Evolutionary conservation across 2,329 filamentous ascomycete genomes (phyloP).

Genomic region (Pseudogymnoascus sp.): DNA sequence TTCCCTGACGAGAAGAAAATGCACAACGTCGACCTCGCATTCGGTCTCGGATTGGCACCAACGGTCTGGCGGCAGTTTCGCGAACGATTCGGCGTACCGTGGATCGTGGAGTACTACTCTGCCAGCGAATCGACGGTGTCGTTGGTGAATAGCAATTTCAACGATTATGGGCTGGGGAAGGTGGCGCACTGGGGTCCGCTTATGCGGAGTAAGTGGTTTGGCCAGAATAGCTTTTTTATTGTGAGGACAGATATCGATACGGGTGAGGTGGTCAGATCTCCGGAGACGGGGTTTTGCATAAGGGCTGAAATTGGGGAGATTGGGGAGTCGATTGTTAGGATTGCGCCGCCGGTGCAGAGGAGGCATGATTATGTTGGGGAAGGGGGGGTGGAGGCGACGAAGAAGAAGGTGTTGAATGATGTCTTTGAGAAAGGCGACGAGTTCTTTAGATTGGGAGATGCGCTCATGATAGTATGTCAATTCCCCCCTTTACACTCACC

Average conservation of each 20-base stretch:
- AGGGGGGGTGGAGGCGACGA: neutral
- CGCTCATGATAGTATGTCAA: neutral
- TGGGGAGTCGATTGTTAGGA: neutral
- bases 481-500: neutral
- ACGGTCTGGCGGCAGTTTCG: neutral
- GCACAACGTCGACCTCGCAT: neutral
- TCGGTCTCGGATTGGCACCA: neutral
- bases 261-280: neutral
- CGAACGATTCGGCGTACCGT: neutral
- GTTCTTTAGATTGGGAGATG: neutral
- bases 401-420: neutral
- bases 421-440: neutral
- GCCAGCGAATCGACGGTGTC: neutral
- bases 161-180: neutral
- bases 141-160: neutral
- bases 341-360: neutral
- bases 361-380: neutral
- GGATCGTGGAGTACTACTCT: neutral
- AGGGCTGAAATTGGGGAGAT: neutral
- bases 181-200: neutral
- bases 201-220: neutral
- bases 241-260: slow-evolving; percentile 1
- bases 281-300: neutral
- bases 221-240: neutral
- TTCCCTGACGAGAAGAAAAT: neutral